Percentiles rank a stretch among this genome's conserved stretches.
Evolutionary conservation across 2,329 filamentous ascomycete genomes (phyloP).

Genomic region (Calonectria crousiana): DNA sequence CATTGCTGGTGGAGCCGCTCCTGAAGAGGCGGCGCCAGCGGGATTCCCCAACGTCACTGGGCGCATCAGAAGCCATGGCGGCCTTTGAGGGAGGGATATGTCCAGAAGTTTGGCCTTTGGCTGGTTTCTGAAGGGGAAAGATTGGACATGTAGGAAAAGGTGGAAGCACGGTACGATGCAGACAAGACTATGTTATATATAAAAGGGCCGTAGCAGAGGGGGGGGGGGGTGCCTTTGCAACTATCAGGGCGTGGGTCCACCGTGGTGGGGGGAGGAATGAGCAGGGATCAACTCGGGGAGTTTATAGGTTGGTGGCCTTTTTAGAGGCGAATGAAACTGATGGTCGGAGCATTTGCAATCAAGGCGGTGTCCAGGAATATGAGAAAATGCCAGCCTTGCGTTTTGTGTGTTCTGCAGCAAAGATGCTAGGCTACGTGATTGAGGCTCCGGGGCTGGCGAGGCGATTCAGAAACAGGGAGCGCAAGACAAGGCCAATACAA

Average conservation of each 20-base stretch:
- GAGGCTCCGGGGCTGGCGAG: background rate
- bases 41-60: conserved; percentile 17
- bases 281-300: background rate
- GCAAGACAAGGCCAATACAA: background rate
- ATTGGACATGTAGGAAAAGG: background rate
- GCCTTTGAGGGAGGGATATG: background rate
- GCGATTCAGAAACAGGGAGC: background rate
- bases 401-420: background rate
- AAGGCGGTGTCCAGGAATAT: background rate
- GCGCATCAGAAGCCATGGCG: conserved; percentile 33
- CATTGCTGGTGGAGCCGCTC: conserved; percentile 20
- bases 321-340: background rate
- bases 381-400: background rate
- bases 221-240: background rate
- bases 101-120: background rate
- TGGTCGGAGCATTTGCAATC: background rate
- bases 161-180: background rate
- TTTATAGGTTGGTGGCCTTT: background rate
- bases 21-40: conserved; percentile 38
- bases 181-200: background rate
- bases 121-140: background rate
- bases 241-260: conserved; percentile 3
- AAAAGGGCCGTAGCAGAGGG: background rate
- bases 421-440: background rate
- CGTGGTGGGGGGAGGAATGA: background rate